These are phyloP conservation scores for Leptoxyphium fumago DNA, from an alignment of 2,329 filamentous ascomycete species.

Conservation along the genomic window DNA sequence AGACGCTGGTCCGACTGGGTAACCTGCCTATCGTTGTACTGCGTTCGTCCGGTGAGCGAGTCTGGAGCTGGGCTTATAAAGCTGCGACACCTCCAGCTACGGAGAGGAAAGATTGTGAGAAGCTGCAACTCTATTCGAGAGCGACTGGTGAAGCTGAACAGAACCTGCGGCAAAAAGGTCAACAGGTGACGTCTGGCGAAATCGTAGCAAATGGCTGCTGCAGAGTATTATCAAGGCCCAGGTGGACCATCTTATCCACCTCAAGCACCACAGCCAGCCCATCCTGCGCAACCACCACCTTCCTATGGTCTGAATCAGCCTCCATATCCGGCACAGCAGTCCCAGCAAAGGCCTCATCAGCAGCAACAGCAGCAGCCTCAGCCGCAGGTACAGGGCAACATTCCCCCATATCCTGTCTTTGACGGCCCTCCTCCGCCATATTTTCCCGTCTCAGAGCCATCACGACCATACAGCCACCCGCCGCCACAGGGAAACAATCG, in stretches of 20 bases:
- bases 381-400: neutral
- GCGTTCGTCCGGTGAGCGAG: too few relatives aligned
- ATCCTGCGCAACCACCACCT: neutral
- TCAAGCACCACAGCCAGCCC: constrained; percentile 1
- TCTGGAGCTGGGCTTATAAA: too few relatives aligned
- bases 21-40: too few relatives aligned
- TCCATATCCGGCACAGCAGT: constrained; percentile 1
- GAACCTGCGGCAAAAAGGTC: too few relatives aligned
- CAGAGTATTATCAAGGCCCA: constrained; percentile 3
- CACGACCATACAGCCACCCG: constrained; percentile 4
- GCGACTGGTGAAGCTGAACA: too few relatives aligned
- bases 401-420: constrained; percentile 5
- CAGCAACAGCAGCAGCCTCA: neutral
- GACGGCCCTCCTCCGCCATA: constrained; percentile 5
- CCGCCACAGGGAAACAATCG: constrained; percentile 1
- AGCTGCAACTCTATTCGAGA: too few relatives aligned
- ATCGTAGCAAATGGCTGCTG: constrained; percentile 2
- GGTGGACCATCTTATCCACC: neutral
- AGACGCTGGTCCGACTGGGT: too few relatives aligned
- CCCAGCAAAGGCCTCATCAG: neutral
- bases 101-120: too few relatives aligned
- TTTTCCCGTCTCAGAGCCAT: neutral
- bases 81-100: too few relatives aligned
- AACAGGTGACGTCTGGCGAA: too few relatives aligned
- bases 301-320: neutral